phyloP scores from a whole-genome alignment of 139 green algal genomes.

The Haematococcus lacustris region DNA sequence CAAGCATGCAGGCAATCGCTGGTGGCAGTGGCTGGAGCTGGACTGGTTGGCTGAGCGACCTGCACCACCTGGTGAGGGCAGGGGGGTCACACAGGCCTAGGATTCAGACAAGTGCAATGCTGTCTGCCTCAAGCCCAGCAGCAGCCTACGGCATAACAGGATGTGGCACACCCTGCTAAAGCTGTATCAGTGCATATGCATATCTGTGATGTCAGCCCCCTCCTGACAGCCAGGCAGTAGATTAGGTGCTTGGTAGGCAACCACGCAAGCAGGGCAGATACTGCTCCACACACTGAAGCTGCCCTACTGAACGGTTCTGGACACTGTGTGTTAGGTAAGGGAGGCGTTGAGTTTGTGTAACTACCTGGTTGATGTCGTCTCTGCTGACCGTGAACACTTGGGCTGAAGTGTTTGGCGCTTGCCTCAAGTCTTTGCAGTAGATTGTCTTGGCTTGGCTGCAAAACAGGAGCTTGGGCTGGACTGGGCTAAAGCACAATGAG shows the following conservation, averaged over 20 bases:
- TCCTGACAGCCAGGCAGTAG: neutral
- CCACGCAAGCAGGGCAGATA: neutral
- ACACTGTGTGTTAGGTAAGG: neutral
- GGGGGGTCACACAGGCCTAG: no score
- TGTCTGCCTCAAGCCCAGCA: no score
- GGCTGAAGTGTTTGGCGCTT: slow-evolving; percentile 9
- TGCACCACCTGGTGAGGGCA: no score
- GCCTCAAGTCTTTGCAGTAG: slow-evolving; percentile 6
- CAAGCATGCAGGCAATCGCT: no score
- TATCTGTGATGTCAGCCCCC: neutral
- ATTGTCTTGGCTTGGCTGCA: neutral
- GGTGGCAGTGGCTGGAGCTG: no score
- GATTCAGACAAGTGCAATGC: no score
- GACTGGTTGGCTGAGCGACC: no score
- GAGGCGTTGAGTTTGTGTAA: neutral
- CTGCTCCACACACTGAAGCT: neutral
- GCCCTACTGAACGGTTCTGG: neutral
- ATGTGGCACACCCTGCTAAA: neutral
- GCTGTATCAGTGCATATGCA: neutral
- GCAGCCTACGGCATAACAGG: no score
- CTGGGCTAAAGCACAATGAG: neutral
- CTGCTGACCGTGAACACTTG: slow-evolving; percentile 10
- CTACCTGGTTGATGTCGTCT: slow-evolving; percentile 43
- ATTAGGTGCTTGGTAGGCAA: neutral
- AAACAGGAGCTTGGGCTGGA: neutral